Conservation (phyloP, 202 grass and related monocot species). For the Schoenoplectus triqueter region DNA sequence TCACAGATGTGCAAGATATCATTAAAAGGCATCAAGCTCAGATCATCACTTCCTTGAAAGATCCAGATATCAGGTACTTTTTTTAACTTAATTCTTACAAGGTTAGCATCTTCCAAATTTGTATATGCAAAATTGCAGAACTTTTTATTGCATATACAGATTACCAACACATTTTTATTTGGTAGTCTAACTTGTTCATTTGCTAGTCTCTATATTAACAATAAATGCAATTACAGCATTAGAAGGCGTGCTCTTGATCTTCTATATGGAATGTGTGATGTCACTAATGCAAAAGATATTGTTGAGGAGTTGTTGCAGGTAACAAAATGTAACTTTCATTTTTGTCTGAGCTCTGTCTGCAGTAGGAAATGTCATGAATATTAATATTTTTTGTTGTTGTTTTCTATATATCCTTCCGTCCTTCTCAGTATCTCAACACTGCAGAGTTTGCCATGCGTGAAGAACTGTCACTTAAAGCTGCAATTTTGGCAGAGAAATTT, state of each 20-base stretch:
- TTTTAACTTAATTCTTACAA: conserved; percentile 13
- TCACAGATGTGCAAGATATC: conserved; percentile 99
- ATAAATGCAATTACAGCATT: conserved; percentile 67
- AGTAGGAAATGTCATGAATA: conserved; percentile 13
- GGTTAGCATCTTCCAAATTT: conserved; percentile 16
- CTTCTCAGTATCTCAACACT: conserved; percentile 88
- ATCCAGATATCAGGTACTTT: conserved; percentile 95
- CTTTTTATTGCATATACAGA: conserved; percentile 31
- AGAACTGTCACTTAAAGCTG: conserved; percentile 94
- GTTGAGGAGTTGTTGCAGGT: conserved; percentile 98
- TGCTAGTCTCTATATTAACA: conserved; percentile 35
- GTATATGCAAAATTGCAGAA: conserved; percentile 13
- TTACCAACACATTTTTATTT: conserved; percentile 17
- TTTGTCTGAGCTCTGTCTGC: neutral
- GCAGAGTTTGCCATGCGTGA: conserved; percentile 97
- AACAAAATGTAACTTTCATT: conserved; percentile 40
- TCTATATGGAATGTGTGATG: conserved; percentile 98
- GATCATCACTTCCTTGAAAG: conserved; percentile 98
- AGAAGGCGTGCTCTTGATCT: conserved; percentile 97
- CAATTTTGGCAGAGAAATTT: conserved; percentile 97
- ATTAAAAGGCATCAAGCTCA: conserved; percentile 99
- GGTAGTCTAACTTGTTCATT: conserved; percentile 13
- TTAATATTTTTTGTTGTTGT: neutral
- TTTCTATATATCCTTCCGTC: conserved; percentile 37
- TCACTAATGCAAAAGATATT: conserved; percentile 98